Conservation (phyloP, 257 asterid genomes). For the Nicotiana tabacum region DNA sequence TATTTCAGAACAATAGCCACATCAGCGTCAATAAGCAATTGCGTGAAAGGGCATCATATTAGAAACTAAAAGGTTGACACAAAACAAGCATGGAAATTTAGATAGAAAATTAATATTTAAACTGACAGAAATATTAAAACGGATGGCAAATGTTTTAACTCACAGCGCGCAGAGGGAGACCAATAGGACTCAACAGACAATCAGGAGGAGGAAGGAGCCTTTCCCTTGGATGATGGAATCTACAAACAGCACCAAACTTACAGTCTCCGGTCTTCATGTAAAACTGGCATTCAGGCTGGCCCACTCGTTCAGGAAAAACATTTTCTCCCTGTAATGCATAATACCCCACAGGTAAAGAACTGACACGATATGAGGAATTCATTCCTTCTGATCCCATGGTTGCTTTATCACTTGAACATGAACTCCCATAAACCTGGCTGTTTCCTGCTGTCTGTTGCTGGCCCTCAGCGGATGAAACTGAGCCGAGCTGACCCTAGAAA, state of each 20-base stretch:
- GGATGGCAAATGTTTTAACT: slow-evolving; percentile 21
- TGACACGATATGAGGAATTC: slow-evolving; percentile 42
- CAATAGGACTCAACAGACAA: slow-evolving; percentile 78
- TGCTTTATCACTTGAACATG: slow-evolving; percentile 46
- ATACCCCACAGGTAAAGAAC: slow-evolving; percentile 60
- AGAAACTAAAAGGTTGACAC: no score
- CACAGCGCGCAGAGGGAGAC: slow-evolving; percentile 94
- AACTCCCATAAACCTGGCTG: slow-evolving; percentile 41
- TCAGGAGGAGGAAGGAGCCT: slow-evolving; percentile 80
- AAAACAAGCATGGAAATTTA: background rate
- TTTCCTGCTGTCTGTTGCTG: slow-evolving; percentile 57
- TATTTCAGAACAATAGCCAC: no score
- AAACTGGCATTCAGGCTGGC: slow-evolving; percentile 92
- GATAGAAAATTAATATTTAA: background rate
- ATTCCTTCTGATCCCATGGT: slow-evolving; percentile 47
- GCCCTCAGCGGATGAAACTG: slow-evolving; percentile 67
- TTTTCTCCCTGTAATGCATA: slow-evolving; percentile 71
- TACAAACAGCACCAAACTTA: slow-evolving; percentile 91
- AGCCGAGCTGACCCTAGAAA: slow-evolving; percentile 71
- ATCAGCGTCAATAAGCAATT: no score
- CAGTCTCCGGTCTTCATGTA: slow-evolving; percentile 98
- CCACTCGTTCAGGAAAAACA: slow-evolving; percentile 92
- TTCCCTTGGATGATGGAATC: slow-evolving; percentile 92
- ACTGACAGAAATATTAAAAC: background rate
- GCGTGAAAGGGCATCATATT: no score